phyloP scores from a whole-genome alignment of 495 filamentous ascomycete genomes.

The Aspergillus kassunensis region DNA sequence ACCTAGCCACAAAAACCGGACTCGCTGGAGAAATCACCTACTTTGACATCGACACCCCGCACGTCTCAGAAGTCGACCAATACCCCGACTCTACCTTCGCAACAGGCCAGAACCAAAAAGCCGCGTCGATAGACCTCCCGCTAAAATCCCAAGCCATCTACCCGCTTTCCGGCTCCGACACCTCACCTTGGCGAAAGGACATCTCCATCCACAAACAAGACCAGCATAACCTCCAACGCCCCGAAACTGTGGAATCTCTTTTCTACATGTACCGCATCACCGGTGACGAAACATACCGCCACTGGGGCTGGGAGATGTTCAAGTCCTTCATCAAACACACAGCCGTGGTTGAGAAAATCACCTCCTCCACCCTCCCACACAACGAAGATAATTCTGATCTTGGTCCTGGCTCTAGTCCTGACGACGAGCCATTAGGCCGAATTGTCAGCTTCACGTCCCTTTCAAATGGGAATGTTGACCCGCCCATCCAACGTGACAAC shows the following conservation, averaged over 20 bases:
- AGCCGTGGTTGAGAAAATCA: slow-evolving; percentile 56
- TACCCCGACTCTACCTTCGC: slow-evolving; percentile 32
- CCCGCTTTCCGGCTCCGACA: slow-evolving; percentile 8
- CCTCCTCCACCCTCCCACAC: slow-evolving; percentile 5
- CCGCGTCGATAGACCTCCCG: slow-evolving; percentile 17
- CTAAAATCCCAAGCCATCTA: slow-evolving; percentile 33
- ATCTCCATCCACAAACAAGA: slow-evolving; percentile 72
- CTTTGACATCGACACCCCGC: slow-evolving; percentile 65
- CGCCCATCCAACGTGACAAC: slow-evolving; percentile 64
- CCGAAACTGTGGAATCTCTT: slow-evolving; percentile 90
- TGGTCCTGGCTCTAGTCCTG: neutral
- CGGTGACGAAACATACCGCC: slow-evolving; percentile 80
- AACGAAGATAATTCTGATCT: slow-evolving; percentile 12
- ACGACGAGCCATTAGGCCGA: slow-evolving; percentile 13
- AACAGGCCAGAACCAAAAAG: slow-evolving; percentile 15
- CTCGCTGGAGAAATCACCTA: slow-evolving; percentile 90
- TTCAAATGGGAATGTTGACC: slow-evolving; percentile 65
- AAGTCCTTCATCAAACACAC: slow-evolving; percentile 83
- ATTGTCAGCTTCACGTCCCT: slow-evolving; percentile 74
- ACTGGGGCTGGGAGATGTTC: slow-evolving; percentile 99
- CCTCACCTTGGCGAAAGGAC: slow-evolving; percentile 60
- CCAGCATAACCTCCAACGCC: slow-evolving; percentile 89
- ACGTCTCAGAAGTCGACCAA: slow-evolving; percentile 38
- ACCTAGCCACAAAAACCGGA: slow-evolving; percentile 78
- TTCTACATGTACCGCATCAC: slow-evolving; percentile 99